These are phyloP conservation scores for Sphaceloma murrayae DNA, from an alignment of 2,329 filamentous ascomycete genomes.

Conservation along the genomic window DNA sequence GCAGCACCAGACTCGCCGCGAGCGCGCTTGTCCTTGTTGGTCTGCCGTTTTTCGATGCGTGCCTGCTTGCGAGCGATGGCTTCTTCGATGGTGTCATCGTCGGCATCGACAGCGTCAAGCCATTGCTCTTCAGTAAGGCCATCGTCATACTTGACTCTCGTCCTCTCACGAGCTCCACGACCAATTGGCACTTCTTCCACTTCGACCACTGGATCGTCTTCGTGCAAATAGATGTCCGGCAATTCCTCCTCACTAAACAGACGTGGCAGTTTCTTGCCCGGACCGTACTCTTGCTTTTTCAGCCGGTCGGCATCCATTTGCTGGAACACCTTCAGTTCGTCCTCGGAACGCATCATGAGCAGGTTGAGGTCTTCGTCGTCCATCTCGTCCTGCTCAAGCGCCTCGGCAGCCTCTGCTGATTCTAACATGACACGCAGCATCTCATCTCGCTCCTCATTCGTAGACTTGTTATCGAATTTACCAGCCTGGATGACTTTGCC, in stretches of 20 bases:
- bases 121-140: slow-evolving; percentile 98
- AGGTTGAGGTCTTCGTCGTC: slow-evolving; percentile 95
- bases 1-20: slow-evolving; percentile 41
- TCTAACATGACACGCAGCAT: slow-evolving; percentile 91
- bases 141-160: slow-evolving; percentile 90
- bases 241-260: slow-evolving; percentile 81
- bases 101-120: slow-evolving; percentile 94
- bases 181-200: slow-evolving; percentile 70
- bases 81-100: slow-evolving; percentile 87
- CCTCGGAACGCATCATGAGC: slow-evolving; percentile 80
- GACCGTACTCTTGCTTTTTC: slow-evolving; percentile 61
- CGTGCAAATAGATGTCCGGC: slow-evolving; percentile 85
- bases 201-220: slow-evolving; percentile 71
- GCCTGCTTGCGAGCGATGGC: slow-evolving; percentile 85
- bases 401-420: slow-evolving; percentile 57
- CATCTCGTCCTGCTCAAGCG: slow-evolving; percentile 89
- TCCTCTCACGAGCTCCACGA: slow-evolving; percentile 89
- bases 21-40: slow-evolving; percentile 60
- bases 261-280: slow-evolving; percentile 59
- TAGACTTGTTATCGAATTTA: slow-evolving; percentile 99
- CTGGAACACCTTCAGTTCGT: slow-evolving; percentile 70
- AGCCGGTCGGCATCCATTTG: slow-evolving; percentile 68
- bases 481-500: slow-evolving; percentile 98
- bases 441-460: slow-evolving; percentile 93
- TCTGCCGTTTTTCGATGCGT: slow-evolving; percentile 66